These are phyloP conservation scores for Omphalea diandra DNA, from an alignment of 441 rosid species.

Conservation along the genomic window DNA sequence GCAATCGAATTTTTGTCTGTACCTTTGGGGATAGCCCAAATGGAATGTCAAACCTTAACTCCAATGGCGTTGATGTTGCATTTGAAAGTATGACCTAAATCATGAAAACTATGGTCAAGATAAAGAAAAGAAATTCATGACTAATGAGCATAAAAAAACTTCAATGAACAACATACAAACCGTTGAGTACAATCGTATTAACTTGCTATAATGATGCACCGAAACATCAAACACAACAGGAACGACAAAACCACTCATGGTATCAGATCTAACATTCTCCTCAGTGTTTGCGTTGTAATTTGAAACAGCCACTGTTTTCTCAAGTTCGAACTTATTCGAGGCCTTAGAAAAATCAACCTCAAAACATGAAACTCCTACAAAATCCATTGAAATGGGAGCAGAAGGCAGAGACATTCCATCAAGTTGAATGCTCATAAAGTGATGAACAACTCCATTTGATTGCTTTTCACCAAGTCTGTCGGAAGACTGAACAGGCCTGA, in stretches of 20 bases:
- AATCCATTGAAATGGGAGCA: slow-evolving; percentile 87
- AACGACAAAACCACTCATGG: slow-evolving; percentile 58
- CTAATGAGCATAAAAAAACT: slow-evolving; percentile 16
- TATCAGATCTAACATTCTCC: slow-evolving; percentile 39
- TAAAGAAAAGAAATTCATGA: slow-evolving; percentile 12
- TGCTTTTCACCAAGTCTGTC: slow-evolving; percentile 65
- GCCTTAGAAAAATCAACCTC: slow-evolving; percentile 89
- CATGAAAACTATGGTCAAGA: slow-evolving; percentile 21
- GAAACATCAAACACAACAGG: slow-evolving; percentile 97
- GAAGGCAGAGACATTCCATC: slow-evolving; percentile 83
- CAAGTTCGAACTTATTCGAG: slow-evolving; percentile 27
- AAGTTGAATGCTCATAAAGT: slow-evolving; percentile 75
- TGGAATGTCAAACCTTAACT: slow-evolving; percentile 95
- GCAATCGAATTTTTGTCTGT: slow-evolving; percentile 4
- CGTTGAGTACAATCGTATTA: slow-evolving; percentile 83
- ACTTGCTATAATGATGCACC: slow-evolving; percentile 78
- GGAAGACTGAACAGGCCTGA: slow-evolving; percentile 52
- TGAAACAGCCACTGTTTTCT: slow-evolving; percentile 27
- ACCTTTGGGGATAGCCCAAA: slow-evolving; percentile 96
- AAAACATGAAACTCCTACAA: slow-evolving; percentile 78
- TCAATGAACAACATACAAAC: slow-evolving; percentile 43
- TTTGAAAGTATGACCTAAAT: slow-evolving; percentile 79
- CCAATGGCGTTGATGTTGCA: slow-evolving; percentile 78
- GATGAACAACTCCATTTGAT: slow-evolving; percentile 63
- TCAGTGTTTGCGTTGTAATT: slow-evolving; percentile 34